Base-by-base conservation (phyloP, 257 asterid genomes). In the Solanum virginianum region DNA sequence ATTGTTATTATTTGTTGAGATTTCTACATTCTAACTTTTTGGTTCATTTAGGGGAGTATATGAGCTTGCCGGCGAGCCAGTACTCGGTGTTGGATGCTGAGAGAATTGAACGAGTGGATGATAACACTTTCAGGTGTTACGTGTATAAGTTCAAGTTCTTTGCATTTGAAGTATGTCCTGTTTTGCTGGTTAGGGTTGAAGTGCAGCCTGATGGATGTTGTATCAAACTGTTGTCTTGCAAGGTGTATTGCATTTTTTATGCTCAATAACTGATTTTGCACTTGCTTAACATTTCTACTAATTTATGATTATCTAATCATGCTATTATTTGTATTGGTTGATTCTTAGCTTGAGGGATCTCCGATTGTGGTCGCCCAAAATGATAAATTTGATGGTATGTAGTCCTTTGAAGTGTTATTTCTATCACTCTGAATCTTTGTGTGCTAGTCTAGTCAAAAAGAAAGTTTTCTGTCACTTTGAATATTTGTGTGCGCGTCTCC, bases 21-120 rank as follows among this genome's bases (percentile, higher is more conserved):
- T 54, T 43, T 63, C 20, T 0, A 9, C 10, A 20, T 86, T 18
- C 43, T 16, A 13, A 32, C 70, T 36, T 55, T 49, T 68, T 56
- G 86, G n/a, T 66, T 74, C 65, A 55, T 88, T 57, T 84, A 94
- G 98, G 83, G 69, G 98, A 95, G 91, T 97, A 97, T 84, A 95
- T 95, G 99, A 94, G 98, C 85, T 89, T 97, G 97, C 98, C 98
- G 7, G 98, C 98, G 70, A 95, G 99, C 90, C 98, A 95, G 88
- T 97, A 94, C 92, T 97, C 99, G 69, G 99, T 97, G 91, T 87
- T 97, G 93, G 98, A 95, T 86, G 98, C 97, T 47, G 98, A 95
- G 90, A 93, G 99, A 88, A 97, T 95, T 36, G 98, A 97, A 90
- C 91, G 99, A 84, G 94, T 97, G 83, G 98, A 95, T 86, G 98